Evolutionary conservation across 2,329 filamentous ascomycete species (phyloP).

Genomic region (Sporothrix variecibatus): DNA sequence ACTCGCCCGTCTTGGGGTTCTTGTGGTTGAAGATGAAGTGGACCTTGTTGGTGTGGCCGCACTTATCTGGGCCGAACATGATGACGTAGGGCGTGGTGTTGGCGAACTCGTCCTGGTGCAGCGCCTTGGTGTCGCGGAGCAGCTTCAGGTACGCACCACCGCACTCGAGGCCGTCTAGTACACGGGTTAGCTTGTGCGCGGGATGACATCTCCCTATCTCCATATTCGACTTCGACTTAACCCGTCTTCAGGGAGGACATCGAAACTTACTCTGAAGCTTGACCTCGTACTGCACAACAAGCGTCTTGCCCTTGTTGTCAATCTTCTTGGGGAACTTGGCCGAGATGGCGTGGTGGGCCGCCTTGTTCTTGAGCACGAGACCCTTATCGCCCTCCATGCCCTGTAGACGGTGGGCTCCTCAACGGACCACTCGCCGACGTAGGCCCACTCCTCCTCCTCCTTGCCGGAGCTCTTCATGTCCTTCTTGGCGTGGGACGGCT

Average conservation of each 20-base stretch:
- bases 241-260: too few relatives aligned
- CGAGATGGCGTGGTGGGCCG: conserved; percentile 98
- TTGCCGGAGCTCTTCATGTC: conserved; percentile 70
- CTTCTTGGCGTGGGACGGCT: conserved; percentile 96
- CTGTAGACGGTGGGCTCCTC: conserved; percentile 88
- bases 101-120: conserved; percentile 96
- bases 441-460: conserved; percentile 93
- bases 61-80: conserved; percentile 99
- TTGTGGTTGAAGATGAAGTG: conserved; percentile 99
- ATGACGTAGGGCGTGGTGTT: conserved; percentile 97
- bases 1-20: conserved; percentile 99
- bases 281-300: conserved; percentile 98
- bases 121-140: conserved; percentile 93
- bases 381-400: conserved; percentile 95
- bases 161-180: conserved; percentile 85
- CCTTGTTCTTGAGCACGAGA: conserved; percentile 95
- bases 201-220: too few relatives aligned
- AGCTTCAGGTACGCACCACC: conserved; percentile 99
- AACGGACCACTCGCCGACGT: conserved; percentile 93
- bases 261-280: conserved; percentile 87
- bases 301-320: conserved; percentile 94
- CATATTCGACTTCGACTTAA: neutral
- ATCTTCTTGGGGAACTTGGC: conserved; percentile 97
- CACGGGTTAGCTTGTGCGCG: neutral
- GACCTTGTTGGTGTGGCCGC: conserved; percentile 97